Evolutionary conservation across 2,329 filamentous ascomycete genomes (phyloP).

Genomic region (Saccharata proteae): DNA sequence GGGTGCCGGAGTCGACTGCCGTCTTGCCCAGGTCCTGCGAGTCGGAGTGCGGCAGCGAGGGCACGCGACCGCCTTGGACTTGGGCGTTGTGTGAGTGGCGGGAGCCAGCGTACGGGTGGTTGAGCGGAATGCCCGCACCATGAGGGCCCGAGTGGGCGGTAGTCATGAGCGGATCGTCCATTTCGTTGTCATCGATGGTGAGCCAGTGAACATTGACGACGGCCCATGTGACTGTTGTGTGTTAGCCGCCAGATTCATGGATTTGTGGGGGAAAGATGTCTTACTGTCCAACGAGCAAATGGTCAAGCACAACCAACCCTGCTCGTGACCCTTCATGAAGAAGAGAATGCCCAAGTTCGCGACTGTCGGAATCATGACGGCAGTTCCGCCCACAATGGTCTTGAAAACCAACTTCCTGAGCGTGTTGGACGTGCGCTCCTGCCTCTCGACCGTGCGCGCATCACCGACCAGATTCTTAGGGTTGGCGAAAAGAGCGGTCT

Average conservation of each 20-base stretch:
- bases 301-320: conserved; percentile 29
- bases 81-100: too few relatives aligned
- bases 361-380: conserved; percentile 28
- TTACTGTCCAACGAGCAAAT: conserved; percentile 29
- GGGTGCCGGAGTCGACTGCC: too few relatives aligned
- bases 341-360: conserved; percentile 24
- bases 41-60: too few relatives aligned
- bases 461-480: too few relatives aligned
- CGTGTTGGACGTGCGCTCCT: background rate
- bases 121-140: too few relatives aligned
- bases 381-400: conserved; percentile 19
- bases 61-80: too few relatives aligned
- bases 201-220: conserved; percentile 26
- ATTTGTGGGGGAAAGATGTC: conserved; percentile 4
- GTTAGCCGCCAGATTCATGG: background rate
- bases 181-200: too few relatives aligned
- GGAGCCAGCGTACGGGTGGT: too few relatives aligned
- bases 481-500: background rate
- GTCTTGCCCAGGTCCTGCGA: too few relatives aligned
- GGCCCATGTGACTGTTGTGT: conserved; percentile 21
- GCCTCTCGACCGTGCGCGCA: background rate
- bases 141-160: too few relatives aligned
- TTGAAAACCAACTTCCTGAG: conserved; percentile 19
- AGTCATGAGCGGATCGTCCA: too few relatives aligned
- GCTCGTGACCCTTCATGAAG: conserved; percentile 20